A percentile compares a stretch with the other conserved stretches of the same genome.
These are phyloP conservation scores for Cytospora mali DNA, from an alignment of 2,329 filamentous ascomycete genomes.

Conservation along the genomic window DNA sequence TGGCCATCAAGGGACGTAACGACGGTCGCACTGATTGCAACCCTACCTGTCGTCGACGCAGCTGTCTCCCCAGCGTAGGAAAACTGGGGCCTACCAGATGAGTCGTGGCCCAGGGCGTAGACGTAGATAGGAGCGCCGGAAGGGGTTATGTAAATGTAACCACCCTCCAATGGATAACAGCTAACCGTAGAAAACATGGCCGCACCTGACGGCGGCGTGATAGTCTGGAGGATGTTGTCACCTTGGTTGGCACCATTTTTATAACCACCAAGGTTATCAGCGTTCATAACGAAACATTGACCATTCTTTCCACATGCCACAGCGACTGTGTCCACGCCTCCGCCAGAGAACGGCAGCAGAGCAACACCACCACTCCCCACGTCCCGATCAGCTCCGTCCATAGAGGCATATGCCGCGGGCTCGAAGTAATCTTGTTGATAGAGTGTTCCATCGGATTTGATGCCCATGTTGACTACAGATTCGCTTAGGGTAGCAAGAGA, in stretches of 20 bases:
- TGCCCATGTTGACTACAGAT: slow-evolving; percentile 48
- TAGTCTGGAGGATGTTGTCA: slow-evolving; percentile 49
- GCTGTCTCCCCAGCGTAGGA: slow-evolving; percentile 36
- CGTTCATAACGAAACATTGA: slow-evolving; percentile 44
- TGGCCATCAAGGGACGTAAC: slow-evolving; percentile 42
- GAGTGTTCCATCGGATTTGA: slow-evolving; percentile 28
- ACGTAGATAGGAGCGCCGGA: slow-evolving; percentile 35
- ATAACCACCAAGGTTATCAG: slow-evolving; percentile 34
- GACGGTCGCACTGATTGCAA: slow-evolving; percentile 39
- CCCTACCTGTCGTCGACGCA: slow-evolving; percentile 34
- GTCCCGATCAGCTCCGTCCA: slow-evolving; percentile 55
- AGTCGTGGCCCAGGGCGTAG: slow-evolving; percentile 40
- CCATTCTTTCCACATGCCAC: slow-evolving; percentile 55
- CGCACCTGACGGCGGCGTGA: slow-evolving; percentile 42
- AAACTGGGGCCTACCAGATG: slow-evolving; percentile 39
- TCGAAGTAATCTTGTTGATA: slow-evolving; percentile 53
- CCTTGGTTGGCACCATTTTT: slow-evolving; percentile 38
- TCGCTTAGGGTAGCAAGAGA: slow-evolving; percentile 45
- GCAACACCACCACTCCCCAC: slow-evolving; percentile 47
- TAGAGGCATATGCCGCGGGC: slow-evolving; percentile 53
- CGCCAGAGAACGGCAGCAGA: slow-evolving; percentile 31
- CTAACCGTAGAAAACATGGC: slow-evolving; percentile 51
- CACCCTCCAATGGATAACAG: slow-evolving; percentile 52
- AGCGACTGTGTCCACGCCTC: slow-evolving; percentile 39
- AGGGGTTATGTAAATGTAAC: slow-evolving; percentile 51